A percentile compares a stretch with the other conserved stretches of the same genome.
Evolutionary conservation across 2,329 filamentous ascomycete genomes (phyloP).

Genomic region (Scedosporium apiospermum): DNA sequence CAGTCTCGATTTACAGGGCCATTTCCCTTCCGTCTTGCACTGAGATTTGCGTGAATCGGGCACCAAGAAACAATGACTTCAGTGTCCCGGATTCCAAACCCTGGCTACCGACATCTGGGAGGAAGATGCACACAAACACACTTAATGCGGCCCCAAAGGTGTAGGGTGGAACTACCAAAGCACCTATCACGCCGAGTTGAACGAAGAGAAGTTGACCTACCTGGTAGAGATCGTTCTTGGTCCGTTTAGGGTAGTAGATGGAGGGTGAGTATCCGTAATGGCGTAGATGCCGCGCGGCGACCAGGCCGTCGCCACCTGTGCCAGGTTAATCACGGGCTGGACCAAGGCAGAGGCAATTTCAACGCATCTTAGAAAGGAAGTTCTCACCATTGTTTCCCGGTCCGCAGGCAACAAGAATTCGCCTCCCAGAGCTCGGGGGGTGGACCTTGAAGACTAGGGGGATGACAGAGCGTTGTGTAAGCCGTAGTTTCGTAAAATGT

Average conservation of each 20-base stretch:
- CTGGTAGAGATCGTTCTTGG: constrained; percentile 83
- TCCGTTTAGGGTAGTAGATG: constrained; percentile 87
- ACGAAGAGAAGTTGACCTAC: constrained; percentile 32
- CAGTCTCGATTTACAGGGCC: background rate
- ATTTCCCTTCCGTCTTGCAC: background rate
- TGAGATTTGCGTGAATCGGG: background rate
- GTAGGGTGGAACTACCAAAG: background rate
- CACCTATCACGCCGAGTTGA: background rate
- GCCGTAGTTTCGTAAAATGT: background rate
- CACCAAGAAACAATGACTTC: background rate
- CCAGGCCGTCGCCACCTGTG: constrained; percentile 82
- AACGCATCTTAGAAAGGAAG: background rate
- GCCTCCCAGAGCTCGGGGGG: constrained; percentile 59
- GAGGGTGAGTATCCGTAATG: constrained; percentile 87
- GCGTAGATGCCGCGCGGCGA: constrained; percentile 82
- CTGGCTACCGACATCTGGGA: background rate
- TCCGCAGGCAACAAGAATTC: constrained; percentile 82
- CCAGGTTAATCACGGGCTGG: background rate
- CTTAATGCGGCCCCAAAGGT: too few relatives aligned
- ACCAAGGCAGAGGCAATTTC: background rate
- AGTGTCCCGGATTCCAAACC: background rate
- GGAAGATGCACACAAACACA: background rate
- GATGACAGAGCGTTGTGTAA: background rate
- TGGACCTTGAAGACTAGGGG: constrained; percentile 71
- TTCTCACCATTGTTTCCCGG: constrained; percentile 61